A percentile compares a stretch with the other conserved stretches of the same genome.
phyloP scores from a whole-genome alignment of 2,329 filamentous ascomycete species.

The Periconia sp. region DNA sequence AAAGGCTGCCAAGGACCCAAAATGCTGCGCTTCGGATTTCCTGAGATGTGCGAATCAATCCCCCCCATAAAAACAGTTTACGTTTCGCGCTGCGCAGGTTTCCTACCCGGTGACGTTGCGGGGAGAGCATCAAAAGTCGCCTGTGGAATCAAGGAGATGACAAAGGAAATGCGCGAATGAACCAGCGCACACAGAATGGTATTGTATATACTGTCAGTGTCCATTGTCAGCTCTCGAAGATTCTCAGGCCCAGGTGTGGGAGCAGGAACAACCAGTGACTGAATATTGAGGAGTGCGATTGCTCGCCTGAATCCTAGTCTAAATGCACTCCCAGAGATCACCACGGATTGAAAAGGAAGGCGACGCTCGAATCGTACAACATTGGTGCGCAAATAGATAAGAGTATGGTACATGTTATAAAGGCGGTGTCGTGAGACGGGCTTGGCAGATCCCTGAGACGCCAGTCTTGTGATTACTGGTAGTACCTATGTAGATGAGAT shows the following conservation, averaged over 20 bases:
- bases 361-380: neutral
- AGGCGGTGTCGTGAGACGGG: too few species aligned
- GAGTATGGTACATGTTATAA: too few species aligned
- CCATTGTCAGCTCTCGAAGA: neutral
- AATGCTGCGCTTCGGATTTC: neutral
- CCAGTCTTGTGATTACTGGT: too few species aligned
- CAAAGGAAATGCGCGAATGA: neutral
- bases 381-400: neutral
- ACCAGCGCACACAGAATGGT: neutral
- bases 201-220: neutral
- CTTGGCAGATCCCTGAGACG: too few species aligned
- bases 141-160: neutral
- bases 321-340: neutral
- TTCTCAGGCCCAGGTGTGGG: neutral
- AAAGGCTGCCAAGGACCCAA: neutral
- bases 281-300: neutral
- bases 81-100: neutral
- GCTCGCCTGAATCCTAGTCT: neutral
- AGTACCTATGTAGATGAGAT: neutral
- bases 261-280: neutral
- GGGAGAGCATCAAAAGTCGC: neutral
- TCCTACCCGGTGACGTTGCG: neutral
- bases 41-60: neutral
- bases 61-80: neutral
- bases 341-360: neutral